Conservation (phyloP, 768 basidiomycete species). For the Paxillus ammoniavirescens region DNA sequence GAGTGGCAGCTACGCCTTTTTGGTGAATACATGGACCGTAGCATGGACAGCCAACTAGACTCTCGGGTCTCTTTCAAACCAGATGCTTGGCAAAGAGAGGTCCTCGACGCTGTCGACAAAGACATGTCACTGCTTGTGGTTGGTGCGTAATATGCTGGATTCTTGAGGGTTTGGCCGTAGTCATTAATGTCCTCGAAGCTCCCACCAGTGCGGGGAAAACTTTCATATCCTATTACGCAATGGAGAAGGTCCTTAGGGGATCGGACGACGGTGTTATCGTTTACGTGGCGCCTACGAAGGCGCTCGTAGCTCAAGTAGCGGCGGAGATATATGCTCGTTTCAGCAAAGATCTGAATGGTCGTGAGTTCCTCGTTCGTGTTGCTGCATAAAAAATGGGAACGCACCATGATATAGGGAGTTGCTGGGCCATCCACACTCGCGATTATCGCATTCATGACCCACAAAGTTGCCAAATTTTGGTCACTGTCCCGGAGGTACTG, state of each 20-base stretch:
- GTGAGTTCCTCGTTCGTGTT: conserved; percentile 30
- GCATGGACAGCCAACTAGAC: conserved; percentile 63
- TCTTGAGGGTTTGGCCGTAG: neutral
- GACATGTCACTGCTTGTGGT: conserved; percentile 63
- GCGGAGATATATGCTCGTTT: conserved; percentile 75
- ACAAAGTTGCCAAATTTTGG: conserved; percentile 67
- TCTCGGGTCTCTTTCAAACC: conserved; percentile 60
- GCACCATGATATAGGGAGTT: conserved; percentile 40
- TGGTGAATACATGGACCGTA: conserved; percentile 71
- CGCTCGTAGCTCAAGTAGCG: conserved; percentile 67
- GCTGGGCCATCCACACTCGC: conserved; percentile 66
- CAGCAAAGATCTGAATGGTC: conserved; percentile 48
- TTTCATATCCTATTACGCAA: conserved; percentile 75
- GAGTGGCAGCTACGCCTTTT: conserved; percentile 69
- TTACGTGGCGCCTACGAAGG: conserved; percentile 76
- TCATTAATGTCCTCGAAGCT: conserved; percentile 34
- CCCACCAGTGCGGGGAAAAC: conserved; percentile 77
- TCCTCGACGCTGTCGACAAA: conserved; percentile 61
- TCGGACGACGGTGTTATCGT: conserved; percentile 69
- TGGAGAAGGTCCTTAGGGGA: conserved; percentile 62
- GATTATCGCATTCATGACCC: conserved; percentile 63
- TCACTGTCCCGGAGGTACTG: conserved; percentile 73
- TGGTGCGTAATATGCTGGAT: conserved; percentile 35
- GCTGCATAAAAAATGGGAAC: neutral
- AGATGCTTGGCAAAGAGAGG: conserved; percentile 69